Base-by-base conservation (phyloP, 1,284 basidiomycete genomes). In the Austroboletus novae-zelandiae region DNA sequence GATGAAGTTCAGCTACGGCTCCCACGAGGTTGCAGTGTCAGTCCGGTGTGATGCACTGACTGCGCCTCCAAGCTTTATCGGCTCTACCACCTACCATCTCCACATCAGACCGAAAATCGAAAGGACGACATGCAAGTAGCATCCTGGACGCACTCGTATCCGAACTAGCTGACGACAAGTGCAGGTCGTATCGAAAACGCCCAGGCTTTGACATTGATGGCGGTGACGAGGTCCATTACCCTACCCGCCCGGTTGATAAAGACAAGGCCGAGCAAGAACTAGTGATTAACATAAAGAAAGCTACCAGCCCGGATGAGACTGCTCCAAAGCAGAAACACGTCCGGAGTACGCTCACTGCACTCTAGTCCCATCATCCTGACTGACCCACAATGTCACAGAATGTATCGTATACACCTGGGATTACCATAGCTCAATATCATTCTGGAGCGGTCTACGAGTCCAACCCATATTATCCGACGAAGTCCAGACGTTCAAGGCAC, bases 341-440 rank as follows among this genome's bases (percentile, higher is more conserved):
- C 61, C 83, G 94, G 67, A 96, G 94, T 96, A 69, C 67, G 91
- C 80, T 27, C 20, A 40, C 40, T 36, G 45, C 30, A 30, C 34
- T 4, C 41, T 39, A n/a, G 35, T 44, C 37, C 20, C 47, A n/a
- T 48, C 42, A 27, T 43, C 29, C 20, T 18, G 52, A 37, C 59
- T 62, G 39, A 64, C 50, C 14, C 36, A n/a, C n/a, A n/a, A n/a
- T 31, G 36, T 47, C 20, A 14, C 67, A 97, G 94, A 96, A 75
- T 93, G 90, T 61, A 96, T 98, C 67, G 91, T 98, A 31, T 98
- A 94, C 71, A 97, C 94, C 14, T 97, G 94, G 94, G 94, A 98
- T 70, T 97, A 97, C 66, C 94, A 96, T 66, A 90, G 91, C n/a
- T 96, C 94, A 35, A 85, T 92, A 61, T 94, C 94, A 8, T 95